Percentiles rank a stretch among this genome's conserved stretches.
These are phyloP conservation scores for Suhomyces wounanorum DNA, from an alignment of 1,139 yeast species.

Conservation along the genomic window DNA sequence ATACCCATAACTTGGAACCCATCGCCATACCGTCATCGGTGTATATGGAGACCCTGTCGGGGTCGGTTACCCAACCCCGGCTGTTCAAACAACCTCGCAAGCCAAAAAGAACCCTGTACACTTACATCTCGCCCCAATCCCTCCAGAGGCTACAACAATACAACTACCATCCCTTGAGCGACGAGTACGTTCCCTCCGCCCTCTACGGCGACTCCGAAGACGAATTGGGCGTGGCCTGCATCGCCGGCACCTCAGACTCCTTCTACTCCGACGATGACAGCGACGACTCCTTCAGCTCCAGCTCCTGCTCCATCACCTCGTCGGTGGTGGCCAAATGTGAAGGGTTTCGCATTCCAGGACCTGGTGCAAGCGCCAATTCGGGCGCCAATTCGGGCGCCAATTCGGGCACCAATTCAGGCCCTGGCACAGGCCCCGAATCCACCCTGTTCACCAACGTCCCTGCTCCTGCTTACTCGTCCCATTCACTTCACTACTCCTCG, in stretches of 20 bases:
- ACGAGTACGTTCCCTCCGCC: constrained; percentile 13
- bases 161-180: constrained; percentile 12
- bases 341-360: background rate
- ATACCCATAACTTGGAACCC: constrained; percentile 8
- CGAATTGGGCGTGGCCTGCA: constrained; percentile 2
- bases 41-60: background rate
- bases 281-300: constrained; percentile 12
- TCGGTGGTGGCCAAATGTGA: background rate
- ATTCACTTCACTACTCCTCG: background rate
- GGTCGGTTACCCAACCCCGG: background rate
- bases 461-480: background rate
- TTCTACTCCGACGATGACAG: constrained; percentile 12
- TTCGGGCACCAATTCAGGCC: background rate
- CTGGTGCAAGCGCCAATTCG: background rate
- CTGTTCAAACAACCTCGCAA: constrained; percentile 3
- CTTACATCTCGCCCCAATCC: constrained; percentile 10
- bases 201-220: constrained; percentile 10
- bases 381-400: background rate
- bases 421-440: too few species aligned
- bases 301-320: constrained; percentile 6
- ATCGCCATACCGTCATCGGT: constrained; percentile 10
- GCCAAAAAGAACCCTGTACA: constrained; percentile 11
- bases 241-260: constrained; percentile 1
- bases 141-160: constrained; percentile 12
- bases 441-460: too few species aligned